Conservation (phyloP, 2,329 filamentous ascomycete genomes). For the Stagonosporopsis chrysanthemi region DNA sequence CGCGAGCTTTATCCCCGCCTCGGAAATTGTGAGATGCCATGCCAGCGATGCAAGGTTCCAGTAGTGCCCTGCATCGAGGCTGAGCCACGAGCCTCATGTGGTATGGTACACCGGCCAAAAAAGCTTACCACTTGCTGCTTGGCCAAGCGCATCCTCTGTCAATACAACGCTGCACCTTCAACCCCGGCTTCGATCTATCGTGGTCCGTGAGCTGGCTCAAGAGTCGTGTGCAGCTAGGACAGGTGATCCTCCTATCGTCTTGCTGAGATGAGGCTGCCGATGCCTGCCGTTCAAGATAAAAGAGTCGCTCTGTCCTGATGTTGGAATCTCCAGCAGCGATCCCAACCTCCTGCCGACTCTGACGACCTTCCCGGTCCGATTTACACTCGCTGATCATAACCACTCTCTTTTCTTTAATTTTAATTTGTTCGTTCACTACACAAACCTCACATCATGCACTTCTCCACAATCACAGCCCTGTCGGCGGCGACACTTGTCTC, state of each 20-base stretch:
- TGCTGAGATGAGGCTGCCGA: constrained; percentile 1
- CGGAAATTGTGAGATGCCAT: constrained; percentile 18
- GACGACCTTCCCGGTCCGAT: constrained; percentile 4
- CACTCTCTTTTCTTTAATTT: constrained; percentile 5
- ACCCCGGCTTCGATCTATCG: constrained; percentile 14
- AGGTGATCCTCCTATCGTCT: constrained; percentile 12
- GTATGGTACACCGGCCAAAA: constrained; percentile 5
- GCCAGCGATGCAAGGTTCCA: constrained; percentile 9
- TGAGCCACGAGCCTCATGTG: constrained; percentile 9
- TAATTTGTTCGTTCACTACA: constrained; percentile 3
- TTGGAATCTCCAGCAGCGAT: constrained; percentile 16
- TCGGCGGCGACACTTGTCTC: constrained; percentile 16
- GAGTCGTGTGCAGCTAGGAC: constrained; percentile 10
- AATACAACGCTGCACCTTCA: constrained; percentile 17
- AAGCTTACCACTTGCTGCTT: constrained; percentile 18
- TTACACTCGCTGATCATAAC: constrained; percentile 17
- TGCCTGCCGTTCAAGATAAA: constrained; percentile 9
- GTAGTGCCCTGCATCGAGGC: constrained; percentile 2
- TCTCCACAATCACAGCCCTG: constrained; percentile 15
- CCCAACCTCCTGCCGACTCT: constrained; percentile 14
- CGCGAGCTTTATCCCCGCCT: constrained; percentile 7
- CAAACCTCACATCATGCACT: constrained; percentile 9
- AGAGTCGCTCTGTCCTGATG: constrained; percentile 14
- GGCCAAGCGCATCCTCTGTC: constrained; percentile 11
- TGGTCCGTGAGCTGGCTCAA: constrained; percentile 9